These are phyloP conservation scores for Aspergillus cristatus DNA, from an alignment of 495 filamentous ascomycete genomes.

Conservation along the genomic window DNA sequence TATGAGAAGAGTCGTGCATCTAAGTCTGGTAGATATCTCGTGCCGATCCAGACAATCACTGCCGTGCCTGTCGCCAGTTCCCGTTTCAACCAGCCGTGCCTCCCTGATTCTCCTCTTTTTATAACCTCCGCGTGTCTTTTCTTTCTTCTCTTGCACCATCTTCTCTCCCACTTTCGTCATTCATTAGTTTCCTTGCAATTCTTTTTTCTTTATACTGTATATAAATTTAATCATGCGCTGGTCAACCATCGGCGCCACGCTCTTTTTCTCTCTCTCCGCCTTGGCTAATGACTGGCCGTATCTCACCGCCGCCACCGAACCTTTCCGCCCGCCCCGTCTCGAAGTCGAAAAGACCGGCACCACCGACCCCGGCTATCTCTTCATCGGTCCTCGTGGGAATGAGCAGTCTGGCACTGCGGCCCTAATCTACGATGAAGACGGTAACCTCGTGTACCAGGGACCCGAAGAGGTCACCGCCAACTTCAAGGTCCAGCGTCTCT, in stretches of 20 bases:
- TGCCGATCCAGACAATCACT: too few relatives aligned
- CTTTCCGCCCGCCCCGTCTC: constrained; percentile 20
- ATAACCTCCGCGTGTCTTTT: too few relatives aligned
- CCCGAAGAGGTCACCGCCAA: constrained; percentile 26
- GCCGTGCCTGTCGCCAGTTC: too few relatives aligned
- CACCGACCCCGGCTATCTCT: constrained; percentile 25
- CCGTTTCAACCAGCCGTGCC: too few relatives aligned
- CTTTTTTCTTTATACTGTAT: too few relatives aligned
- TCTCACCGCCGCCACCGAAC: constrained; percentile 16
- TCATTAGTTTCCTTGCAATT: too few relatives aligned
- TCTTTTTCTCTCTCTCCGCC: constrained; percentile 18
- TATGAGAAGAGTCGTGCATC: too few relatives aligned
- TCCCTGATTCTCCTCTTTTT: too few relatives aligned
- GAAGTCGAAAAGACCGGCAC: constrained; percentile 21
- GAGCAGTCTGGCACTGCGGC: constrained; percentile 21
- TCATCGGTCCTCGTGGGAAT: constrained; percentile 25
- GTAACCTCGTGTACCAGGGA: constrained; percentile 26
- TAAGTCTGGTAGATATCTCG: too few relatives aligned
- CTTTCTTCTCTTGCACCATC: too few relatives aligned
- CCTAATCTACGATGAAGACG: constrained; percentile 26
- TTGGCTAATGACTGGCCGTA: constrained; percentile 20
- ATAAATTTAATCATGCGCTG: too few relatives aligned
- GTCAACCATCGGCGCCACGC: constrained; percentile 12
- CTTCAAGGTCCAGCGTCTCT: constrained; percentile 24
- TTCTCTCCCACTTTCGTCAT: too few relatives aligned